Evolutionary conservation across 1,284 basidiomycete genomes (phyloP).

Genomic region (Porodaedalea pini): DNA sequence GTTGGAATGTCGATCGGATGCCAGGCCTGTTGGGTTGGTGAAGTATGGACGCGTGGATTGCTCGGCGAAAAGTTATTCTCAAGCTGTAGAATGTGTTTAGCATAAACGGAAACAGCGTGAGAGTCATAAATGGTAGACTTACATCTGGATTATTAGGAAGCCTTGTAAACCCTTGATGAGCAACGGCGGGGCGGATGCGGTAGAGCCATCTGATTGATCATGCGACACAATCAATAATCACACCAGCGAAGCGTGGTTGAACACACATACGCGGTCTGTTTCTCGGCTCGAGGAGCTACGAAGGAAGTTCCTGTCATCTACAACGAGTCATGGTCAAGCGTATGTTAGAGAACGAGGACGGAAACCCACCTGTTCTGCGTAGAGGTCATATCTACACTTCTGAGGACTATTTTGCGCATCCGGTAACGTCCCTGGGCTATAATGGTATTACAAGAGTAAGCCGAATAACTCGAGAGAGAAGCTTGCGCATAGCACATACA

Average conservation of each 20-base stretch:
- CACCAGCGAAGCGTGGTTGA: constrained; percentile 4
- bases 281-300: constrained; percentile 37
- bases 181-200: constrained; percentile 66
- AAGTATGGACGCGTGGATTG: constrained; percentile 58
- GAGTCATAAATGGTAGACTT: constrained; percentile 25
- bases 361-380: constrained; percentile 32
- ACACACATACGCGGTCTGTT: constrained; percentile 40
- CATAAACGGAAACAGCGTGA: constrained; percentile 12
- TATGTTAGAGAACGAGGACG: neutral
- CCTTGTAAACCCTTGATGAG: constrained; percentile 58
- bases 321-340: constrained; percentile 1
- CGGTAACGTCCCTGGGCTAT: constrained; percentile 35
- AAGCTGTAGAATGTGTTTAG: constrained; percentile 34
- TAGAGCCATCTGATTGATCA: constrained; percentile 53
- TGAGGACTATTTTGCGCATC: constrained; percentile 37
- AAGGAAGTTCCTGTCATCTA: constrained; percentile 40
- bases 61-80: constrained; percentile 57
- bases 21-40: constrained; percentile 70
- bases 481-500: constrained; percentile 16
- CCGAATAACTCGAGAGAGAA: neutral
- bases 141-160: constrained; percentile 59
- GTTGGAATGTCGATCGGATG: constrained; percentile 56
- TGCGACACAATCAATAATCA: neutral
- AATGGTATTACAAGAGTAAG: constrained; percentile 12
- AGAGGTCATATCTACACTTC: constrained; percentile 36